Percentiles rank a stretch among this genome's conserved stretches.
phyloP scores from a whole-genome alignment of 192 early-diverging fungal genomes.

The Phlyctochytrium arcticum region DNA sequence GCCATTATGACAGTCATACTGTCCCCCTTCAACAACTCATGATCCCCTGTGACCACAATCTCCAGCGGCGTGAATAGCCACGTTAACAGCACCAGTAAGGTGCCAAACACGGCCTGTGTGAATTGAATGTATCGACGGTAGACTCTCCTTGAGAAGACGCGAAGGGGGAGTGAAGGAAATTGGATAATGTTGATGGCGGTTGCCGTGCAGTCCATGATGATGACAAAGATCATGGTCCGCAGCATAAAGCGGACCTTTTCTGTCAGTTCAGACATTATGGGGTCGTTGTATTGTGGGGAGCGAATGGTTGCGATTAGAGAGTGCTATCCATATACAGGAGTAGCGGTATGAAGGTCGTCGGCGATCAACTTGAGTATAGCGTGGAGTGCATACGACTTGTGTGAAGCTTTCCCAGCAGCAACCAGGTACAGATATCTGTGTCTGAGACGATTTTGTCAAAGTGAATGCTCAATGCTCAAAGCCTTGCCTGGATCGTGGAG shows the following conservation, averaged over 20 bases:
- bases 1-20: constrained; percentile 37
- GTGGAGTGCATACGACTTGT: too few species aligned
- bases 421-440: too few species aligned
- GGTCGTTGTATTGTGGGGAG: too few species aligned
- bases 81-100: constrained; percentile 31
- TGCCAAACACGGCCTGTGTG: constrained; percentile 33
- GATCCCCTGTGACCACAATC: constrained; percentile 44
- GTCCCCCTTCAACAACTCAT: constrained; percentile 14
- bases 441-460: too few species aligned
- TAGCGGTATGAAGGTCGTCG: too few species aligned
- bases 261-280: background rate
- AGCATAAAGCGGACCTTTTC: constrained; percentile 6
- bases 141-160: constrained; percentile 12
- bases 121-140: constrained; percentile 35
- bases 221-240: constrained; percentile 25
- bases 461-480: too few species aligned
- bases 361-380: too few species aligned
- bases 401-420: too few species aligned
- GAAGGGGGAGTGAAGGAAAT: constrained; percentile 23
- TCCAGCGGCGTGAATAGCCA: constrained; percentile 33
- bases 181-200: constrained; percentile 22
- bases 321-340: too few species aligned
- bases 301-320: too few species aligned
- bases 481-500: too few species aligned
- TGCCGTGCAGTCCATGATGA: constrained; percentile 23